These are phyloP conservation scores for Plantago elongata DNA, from an alignment of 257 asterid genomes.

Conservation along the genomic window DNA sequence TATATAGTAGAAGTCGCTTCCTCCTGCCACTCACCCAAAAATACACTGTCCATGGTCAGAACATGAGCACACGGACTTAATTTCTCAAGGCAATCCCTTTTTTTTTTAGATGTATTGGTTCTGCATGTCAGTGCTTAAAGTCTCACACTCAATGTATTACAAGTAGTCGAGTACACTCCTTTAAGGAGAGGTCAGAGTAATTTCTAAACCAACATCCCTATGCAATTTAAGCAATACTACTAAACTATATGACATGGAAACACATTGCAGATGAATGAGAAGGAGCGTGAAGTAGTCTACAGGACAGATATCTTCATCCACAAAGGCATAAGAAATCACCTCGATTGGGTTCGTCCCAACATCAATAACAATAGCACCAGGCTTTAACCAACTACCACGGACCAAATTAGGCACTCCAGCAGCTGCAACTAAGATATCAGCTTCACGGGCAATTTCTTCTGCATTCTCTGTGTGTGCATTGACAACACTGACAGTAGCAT, in stretches of 20 bases:
- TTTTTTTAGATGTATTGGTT: not conserved
- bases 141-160: too few relatives aligned
- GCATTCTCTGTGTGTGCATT: conserved; percentile 61
- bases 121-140: too few relatives aligned
- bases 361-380: conserved; percentile 76
- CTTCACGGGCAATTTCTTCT: conserved; percentile 63
- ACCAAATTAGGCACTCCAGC: conserved; percentile 88
- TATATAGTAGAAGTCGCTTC: too few relatives aligned
- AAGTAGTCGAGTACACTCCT: too few relatives aligned
- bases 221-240: too few relatives aligned
- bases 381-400: conserved; percentile 85
- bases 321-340: conserved; percentile 32
- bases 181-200: too few relatives aligned
- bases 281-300: not conserved
- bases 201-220: too few relatives aligned
- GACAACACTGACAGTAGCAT: conserved; percentile 75
- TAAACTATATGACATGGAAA: not conserved
- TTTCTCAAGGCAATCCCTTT: not conserved
- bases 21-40: too few relatives aligned
- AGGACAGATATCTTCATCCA: not conserved
- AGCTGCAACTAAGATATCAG: conserved; percentile 76
- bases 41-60: too few relatives aligned
- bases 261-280: not conserved
- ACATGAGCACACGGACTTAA: not conserved
- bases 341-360: conserved; percentile 83